phyloP scores from a whole-genome alignment of 768 basidiomycete genomes.

The Trametes villosa region DNA sequence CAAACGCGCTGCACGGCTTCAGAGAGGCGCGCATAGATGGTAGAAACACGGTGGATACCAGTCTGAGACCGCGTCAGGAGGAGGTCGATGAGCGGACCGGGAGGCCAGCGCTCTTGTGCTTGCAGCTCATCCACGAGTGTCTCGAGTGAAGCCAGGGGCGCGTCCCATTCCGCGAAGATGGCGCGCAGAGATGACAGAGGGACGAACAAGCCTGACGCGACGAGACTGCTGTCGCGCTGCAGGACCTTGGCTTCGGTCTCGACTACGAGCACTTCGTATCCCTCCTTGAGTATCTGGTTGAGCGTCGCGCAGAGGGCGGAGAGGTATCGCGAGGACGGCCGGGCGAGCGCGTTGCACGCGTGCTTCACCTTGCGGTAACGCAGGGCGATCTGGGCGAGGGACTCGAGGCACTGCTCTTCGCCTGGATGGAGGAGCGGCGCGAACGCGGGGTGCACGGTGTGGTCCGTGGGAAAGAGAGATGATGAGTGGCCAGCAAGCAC shows the following conservation, averaged over 20 bases:
- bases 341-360: constrained; percentile 53
- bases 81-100: constrained; percentile 83
- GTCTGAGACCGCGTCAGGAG: constrained; percentile 72
- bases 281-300: constrained; percentile 71
- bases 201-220: constrained; percentile 82
- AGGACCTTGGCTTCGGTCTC: constrained; percentile 83
- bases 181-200: constrained; percentile 85
- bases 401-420: constrained; percentile 83
- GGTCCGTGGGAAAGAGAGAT: constrained; percentile 71
- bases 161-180: constrained; percentile 86
- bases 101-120: constrained; percentile 57
- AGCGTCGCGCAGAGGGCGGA: constrained; percentile 78
- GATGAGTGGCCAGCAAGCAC: constrained; percentile 88
- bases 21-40: constrained; percentile 73
- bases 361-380: constrained; percentile 76
- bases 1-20: constrained; percentile 80
- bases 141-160: constrained; percentile 75
- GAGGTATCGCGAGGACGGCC: constrained; percentile 73
- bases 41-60: constrained; percentile 76
- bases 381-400: constrained; percentile 72
- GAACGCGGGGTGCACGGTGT: constrained; percentile 66
- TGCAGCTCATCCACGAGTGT: constrained; percentile 67
- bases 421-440: constrained; percentile 83
- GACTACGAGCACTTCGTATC: constrained; percentile 80
- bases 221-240: constrained; percentile 71